Conservation (phyloP, 2,329 filamentous ascomycete genomes). For the Lasiodiplodia hormozganensis region DNA sequence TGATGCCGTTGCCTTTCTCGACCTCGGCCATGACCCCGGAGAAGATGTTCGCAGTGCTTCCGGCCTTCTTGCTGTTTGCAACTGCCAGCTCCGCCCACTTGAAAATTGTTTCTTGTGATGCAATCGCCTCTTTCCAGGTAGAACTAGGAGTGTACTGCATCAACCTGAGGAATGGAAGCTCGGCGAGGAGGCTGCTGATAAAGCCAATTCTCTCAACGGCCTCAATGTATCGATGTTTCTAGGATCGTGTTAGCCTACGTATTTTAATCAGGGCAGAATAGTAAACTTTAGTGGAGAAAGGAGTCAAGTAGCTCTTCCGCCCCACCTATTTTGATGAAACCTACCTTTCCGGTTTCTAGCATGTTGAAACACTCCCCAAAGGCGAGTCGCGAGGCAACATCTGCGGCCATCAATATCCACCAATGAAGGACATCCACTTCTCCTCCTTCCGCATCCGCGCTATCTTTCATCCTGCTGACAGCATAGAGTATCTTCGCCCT, state of each 20-base stretch:
- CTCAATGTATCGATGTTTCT: too few species aligned
- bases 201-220: conserved; percentile 45
- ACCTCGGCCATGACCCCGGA: conserved; percentile 42
- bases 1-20: conserved; percentile 40
- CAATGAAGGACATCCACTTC: conserved; percentile 46
- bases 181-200: conserved; percentile 44
- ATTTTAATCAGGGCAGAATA: too few species aligned
- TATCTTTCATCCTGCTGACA: conserved; percentile 41
- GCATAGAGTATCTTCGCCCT: conserved; percentile 42
- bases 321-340: conserved; percentile 16
- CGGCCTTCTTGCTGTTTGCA: conserved; percentile 39
- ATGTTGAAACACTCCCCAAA: conserved; percentile 51
- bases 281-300: too few species aligned
- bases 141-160: neutral
- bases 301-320: too few species aligned
- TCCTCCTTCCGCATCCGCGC: conserved; percentile 32
- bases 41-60: conserved; percentile 43
- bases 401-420: conserved; percentile 50
- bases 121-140: conserved; percentile 35
- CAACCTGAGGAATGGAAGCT: conserved; percentile 44
- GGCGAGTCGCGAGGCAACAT: conserved; percentile 47
- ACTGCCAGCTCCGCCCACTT: conserved; percentile 40
- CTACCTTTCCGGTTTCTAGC: conserved; percentile 45
- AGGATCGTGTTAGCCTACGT: too few species aligned
- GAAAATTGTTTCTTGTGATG: conserved; percentile 44